phyloP scores from a whole-genome alignment of 2,329 filamentous ascomycete genomes.

The Rhinocladiella similis region DNA sequence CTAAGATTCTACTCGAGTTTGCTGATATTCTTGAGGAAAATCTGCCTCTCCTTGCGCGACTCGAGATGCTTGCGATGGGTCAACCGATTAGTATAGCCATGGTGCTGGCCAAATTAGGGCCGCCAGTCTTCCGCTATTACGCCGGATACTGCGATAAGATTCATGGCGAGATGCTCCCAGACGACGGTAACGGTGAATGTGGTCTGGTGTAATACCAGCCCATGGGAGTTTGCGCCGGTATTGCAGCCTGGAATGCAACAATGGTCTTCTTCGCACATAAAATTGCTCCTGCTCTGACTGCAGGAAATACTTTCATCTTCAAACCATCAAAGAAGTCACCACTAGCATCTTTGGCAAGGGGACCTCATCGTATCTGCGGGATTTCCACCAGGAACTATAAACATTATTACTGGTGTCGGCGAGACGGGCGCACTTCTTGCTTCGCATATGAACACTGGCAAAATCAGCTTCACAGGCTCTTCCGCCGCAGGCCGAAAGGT shows the following conservation, averaged over 20 bases:
- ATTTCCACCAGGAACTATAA: constrained; percentile 47
- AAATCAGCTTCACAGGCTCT: constrained; percentile 38
- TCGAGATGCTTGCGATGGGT: constrained; percentile 22
- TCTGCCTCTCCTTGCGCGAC: constrained; percentile 34
- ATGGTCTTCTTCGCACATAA: constrained; percentile 43
- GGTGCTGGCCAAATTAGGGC: too few relatives aligned
- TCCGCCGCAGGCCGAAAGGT: constrained; percentile 33
- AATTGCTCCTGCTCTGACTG: constrained; percentile 40
- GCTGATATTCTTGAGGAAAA: constrained; percentile 42
- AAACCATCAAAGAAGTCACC: constrained; percentile 50
- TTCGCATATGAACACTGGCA: constrained; percentile 33
- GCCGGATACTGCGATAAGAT: constrained; percentile 25
- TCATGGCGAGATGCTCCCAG: constrained; percentile 17
- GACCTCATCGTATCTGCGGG: constrained; percentile 42
- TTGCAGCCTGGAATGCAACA: constrained; percentile 45
- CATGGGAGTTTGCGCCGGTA: constrained; percentile 34
- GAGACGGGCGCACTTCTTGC: constrained; percentile 55
- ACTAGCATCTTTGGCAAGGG: constrained; percentile 37
- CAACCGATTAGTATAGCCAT: not conserved
- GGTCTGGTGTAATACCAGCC: constrained; percentile 30
- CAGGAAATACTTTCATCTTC: constrained; percentile 47
- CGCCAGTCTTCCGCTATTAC: constrained; percentile 2
- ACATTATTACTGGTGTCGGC: constrained; percentile 42
- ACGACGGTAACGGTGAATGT: constrained; percentile 25
- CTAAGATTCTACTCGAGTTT: constrained; percentile 27